A percentile compares a stretch with the other conserved stretches of the same genome.
phyloP scores from a whole-genome alignment of 345 rosid species.

The Erucastrum elatum region DNA sequence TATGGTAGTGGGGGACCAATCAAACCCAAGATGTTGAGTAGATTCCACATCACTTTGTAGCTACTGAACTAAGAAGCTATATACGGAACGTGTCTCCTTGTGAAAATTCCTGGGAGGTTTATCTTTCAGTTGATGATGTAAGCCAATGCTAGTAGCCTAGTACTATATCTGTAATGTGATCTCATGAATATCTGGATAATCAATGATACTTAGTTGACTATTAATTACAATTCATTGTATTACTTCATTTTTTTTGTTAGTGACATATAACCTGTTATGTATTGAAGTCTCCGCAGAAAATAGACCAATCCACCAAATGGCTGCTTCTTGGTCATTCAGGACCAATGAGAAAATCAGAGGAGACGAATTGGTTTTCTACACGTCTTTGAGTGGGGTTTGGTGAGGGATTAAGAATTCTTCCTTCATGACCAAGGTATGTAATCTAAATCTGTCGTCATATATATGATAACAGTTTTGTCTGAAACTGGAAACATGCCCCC shows the following conservation, averaged over 20 bases:
- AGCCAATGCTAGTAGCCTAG: neutral
- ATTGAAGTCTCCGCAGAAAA: conserved; percentile 12
- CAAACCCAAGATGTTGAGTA: neutral
- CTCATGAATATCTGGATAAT: neutral
- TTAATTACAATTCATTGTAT: neutral
- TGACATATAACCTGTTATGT: conserved; percentile 29
- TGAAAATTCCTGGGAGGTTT: neutral
- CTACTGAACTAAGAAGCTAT: conserved; percentile 13
- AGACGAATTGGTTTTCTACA: conserved; percentile 22
- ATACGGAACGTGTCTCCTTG: neutral
- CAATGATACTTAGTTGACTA: neutral
- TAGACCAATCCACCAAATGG: conserved; percentile 21
- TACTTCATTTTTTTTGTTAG: neutral
- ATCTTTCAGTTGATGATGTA: conserved; percentile 15
- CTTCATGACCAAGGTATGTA: conserved; percentile 43
- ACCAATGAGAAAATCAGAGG: conserved; percentile 12
- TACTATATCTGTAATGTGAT: neutral
- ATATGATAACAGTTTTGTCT: conserved; percentile 19
- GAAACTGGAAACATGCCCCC: neutral
- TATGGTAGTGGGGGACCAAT: neutral
- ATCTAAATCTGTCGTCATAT: conserved; percentile 26
- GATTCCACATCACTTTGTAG: conserved; percentile 21
- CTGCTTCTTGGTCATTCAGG: conserved; percentile 33
- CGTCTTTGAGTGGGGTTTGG: conserved; percentile 42
- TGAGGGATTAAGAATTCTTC: conserved; percentile 32